phyloP scores from a whole-genome alignment of 768 basidiomycete species.

The Russula sp. region DNA sequence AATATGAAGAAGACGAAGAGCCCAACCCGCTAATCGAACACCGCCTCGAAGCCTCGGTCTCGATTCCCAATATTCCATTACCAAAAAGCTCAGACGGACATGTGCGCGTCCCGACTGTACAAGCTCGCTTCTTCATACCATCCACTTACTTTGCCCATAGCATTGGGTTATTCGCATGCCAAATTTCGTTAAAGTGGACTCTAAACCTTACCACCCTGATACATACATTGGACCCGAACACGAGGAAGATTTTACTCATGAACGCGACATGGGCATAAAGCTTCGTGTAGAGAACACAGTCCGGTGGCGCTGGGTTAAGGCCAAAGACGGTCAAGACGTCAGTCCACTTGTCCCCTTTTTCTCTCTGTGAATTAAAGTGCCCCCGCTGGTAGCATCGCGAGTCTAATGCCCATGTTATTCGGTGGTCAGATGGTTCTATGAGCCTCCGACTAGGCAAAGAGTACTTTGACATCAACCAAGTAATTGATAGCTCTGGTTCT shows the following conservation, averaged over 20 bases:
- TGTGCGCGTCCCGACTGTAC: slow-evolving; percentile 41
- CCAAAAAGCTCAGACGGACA: slow-evolving; percentile 76
- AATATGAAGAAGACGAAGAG: slow-evolving; percentile 75
- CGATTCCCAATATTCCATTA: slow-evolving; percentile 83
- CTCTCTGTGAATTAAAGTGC: background rate
- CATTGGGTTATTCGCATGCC: slow-evolving; percentile 92
- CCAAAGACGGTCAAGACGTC: slow-evolving; percentile 68
- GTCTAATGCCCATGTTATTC: slow-evolving; percentile 85
- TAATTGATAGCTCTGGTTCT: slow-evolving; percentile 70
- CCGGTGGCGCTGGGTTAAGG: slow-evolving; percentile 91
- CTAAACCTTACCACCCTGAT: slow-evolving; percentile 85
- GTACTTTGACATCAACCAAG: slow-evolving; percentile 83
- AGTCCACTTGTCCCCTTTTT: slow-evolving; percentile 31
- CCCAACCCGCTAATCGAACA: slow-evolving; percentile 51
- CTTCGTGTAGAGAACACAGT: slow-evolving; percentile 91
- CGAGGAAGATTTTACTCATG: slow-evolving; percentile 59
- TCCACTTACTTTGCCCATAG: slow-evolving; percentile 35
- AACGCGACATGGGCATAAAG: slow-evolving; percentile 77
- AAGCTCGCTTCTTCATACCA: slow-evolving; percentile 3
- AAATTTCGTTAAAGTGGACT: slow-evolving; percentile 86
- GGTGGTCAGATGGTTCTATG: slow-evolving; percentile 93
- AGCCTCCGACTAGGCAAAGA: slow-evolving; percentile 92
- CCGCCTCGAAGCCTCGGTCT: slow-evolving; percentile 59
- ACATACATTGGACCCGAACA: slow-evolving; percentile 81
- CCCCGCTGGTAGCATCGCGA: slow-evolving; percentile 55